Evolutionary conservation across 306 rosid species (phyloP).

Genomic region (Castanea sativa): DNA sequence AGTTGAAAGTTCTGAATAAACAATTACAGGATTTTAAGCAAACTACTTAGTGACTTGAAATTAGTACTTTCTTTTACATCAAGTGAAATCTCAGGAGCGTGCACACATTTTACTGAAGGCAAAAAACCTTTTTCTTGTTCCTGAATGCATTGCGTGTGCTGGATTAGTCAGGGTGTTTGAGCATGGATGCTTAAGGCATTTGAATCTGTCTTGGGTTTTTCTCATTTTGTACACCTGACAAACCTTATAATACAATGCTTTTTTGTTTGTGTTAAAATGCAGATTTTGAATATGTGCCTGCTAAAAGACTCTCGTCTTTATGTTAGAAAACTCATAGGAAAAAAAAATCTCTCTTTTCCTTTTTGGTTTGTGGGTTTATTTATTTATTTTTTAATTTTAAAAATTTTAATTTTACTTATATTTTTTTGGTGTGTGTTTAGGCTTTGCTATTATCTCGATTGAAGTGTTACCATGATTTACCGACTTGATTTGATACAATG

Average conservation of each 20-base stretch:
- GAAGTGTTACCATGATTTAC: conserved; percentile 9
- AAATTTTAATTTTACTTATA: background rate
- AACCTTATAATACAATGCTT: background rate
- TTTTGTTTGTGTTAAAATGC: background rate
- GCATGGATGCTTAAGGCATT: background rate
- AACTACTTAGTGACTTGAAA: background rate
- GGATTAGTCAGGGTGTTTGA: background rate
- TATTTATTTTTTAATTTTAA: background rate
- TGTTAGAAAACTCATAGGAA: too few species aligned
- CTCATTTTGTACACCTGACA: background rate
- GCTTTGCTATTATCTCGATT: background rate
- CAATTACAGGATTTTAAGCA: background rate
- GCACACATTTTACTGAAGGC: background rate
- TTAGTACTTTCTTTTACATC: background rate
- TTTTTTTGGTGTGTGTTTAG: background rate
- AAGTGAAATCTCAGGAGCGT: background rate
- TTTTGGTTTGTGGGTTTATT: background rate
- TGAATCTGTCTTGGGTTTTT: background rate
- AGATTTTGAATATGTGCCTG: background rate
- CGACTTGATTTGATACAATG: conserved; percentile 24
- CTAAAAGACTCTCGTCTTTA: background rate
- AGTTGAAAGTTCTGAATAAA: background rate
- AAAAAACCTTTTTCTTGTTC: background rate
- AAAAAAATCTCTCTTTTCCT: background rate
- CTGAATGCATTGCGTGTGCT: background rate